These are phyloP conservation scores for Trichosanthes cucumerina DNA, from an alignment of 306 rosid species.

Conservation along the genomic window DNA sequence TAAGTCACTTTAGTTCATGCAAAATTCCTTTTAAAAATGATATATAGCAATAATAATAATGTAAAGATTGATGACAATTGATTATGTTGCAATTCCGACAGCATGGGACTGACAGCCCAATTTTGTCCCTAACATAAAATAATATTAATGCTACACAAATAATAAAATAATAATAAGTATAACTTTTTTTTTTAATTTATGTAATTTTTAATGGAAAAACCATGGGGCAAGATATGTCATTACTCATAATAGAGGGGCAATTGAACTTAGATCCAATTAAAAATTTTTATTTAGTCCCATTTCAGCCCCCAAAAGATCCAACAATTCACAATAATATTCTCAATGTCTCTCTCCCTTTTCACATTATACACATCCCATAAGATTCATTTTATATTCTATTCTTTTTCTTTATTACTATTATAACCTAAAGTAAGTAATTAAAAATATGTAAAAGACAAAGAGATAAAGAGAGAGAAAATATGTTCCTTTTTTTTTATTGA, in stretches of 20 bases:
- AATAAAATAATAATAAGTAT: background rate
- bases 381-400: background rate
- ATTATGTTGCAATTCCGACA: background rate
- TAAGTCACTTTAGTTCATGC: background rate
- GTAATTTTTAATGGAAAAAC: background rate
- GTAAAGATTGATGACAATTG: background rate
- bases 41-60: background rate
- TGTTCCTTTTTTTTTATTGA: background rate
- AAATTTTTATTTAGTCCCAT: background rate
- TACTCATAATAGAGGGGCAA: background rate
- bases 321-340: slow-evolving; percentile 1
- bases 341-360: background rate
- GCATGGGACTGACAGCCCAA: slow-evolving; percentile 1
- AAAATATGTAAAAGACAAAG: background rate
- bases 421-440: background rate
- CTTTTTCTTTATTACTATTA: background rate
- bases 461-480: background rate
- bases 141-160: background rate
- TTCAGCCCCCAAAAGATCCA: slow-evolving; percentile 6
- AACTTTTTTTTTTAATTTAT: background rate
- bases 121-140: background rate
- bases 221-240: background rate
- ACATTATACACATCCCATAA: background rate
- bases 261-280: background rate
- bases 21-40: background rate